A percentile compares a stretch with the other conserved stretches of the same genome.
Conservation (phyloP, 2,329 filamentous ascomycete genomes). For the Penicillium sp. region DNA sequence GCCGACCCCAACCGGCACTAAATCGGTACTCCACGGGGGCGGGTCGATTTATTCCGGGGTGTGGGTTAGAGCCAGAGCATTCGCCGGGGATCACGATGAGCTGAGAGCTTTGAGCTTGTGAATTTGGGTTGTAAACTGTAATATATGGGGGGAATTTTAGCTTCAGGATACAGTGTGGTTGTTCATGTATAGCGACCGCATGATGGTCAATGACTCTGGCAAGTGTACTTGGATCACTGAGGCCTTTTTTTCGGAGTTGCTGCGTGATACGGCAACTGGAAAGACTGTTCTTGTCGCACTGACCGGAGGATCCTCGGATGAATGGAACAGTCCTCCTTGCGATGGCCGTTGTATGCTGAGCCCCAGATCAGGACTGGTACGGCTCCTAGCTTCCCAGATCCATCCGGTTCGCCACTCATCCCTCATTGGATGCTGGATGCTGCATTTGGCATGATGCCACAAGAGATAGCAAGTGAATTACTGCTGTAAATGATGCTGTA, state of each 20-base stretch:
- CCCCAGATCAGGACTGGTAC: background rate
- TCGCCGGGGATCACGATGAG: background rate
- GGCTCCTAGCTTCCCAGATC: too few species aligned
- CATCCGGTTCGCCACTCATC: background rate
- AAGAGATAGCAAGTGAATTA: background rate
- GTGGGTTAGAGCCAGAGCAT: background rate
- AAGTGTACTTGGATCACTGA: background rate
- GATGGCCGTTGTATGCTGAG: background rate
- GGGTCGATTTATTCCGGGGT: background rate
- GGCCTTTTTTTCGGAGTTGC: background rate
- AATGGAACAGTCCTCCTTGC: background rate
- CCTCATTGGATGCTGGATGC: background rate
- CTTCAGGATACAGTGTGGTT: background rate
- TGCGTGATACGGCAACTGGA: background rate
- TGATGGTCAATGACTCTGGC: background rate
- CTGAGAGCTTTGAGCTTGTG: background rate
- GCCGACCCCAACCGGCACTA: conserved; percentile 30
- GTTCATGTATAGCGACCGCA: background rate
- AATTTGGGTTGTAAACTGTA: background rate
- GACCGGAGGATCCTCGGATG: background rate
- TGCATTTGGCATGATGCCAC: background rate
- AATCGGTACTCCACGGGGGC: background rate
- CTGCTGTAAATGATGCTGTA: background rate
- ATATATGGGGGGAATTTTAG: background rate
- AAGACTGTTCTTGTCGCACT: background rate